phyloP scores from a whole-genome alignment of 768 basidiomycete genomes.

The Clathrus columnatus region DNA sequence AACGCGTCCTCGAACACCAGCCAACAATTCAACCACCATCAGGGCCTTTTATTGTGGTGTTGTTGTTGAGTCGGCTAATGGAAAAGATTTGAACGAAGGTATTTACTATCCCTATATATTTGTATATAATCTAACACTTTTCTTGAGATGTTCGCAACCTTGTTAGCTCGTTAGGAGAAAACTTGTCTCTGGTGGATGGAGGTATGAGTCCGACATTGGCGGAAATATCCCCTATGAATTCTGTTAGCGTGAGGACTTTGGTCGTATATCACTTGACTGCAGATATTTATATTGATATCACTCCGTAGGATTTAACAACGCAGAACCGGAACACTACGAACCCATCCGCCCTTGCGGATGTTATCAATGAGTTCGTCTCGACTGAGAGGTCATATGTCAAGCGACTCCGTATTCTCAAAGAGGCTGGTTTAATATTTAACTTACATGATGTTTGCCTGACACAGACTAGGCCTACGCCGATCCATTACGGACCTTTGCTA shows the following conservation, averaged over 20 bases:
- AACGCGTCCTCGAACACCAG: slow-evolving; percentile 31
- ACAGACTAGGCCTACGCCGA: slow-evolving; percentile 67
- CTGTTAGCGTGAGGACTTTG: slow-evolving; percentile 16
- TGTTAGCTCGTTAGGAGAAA: slow-evolving; percentile 66
- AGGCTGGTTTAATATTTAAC: slow-evolving; percentile 20
- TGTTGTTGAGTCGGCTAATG: slow-evolving; percentile 77
- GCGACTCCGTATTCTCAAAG: slow-evolving; percentile 73
- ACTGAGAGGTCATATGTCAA: slow-evolving; percentile 88
- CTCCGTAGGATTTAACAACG: neutral
- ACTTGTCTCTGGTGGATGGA: slow-evolving; percentile 25
- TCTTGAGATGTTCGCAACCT: slow-evolving; percentile 66
- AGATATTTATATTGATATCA: slow-evolving; percentile 4
- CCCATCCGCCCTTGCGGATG: slow-evolving; percentile 55
- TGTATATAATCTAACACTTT: neutral
- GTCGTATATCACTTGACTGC: slow-evolving; percentile 36
- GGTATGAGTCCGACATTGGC: slow-evolving; percentile 27
- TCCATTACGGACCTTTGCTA: slow-evolving; percentile 79
- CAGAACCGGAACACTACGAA: slow-evolving; percentile 55
- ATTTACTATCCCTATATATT: slow-evolving; percentile 12
- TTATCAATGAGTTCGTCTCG: slow-evolving; percentile 77
- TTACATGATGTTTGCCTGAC: neutral
- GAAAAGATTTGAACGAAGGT: slow-evolving; percentile 62
- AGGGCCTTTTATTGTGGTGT: slow-evolving; percentile 88
- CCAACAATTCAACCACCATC: slow-evolving; percentile 27
- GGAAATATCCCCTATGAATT: neutral